Percentiles rank a stretch among this genome's conserved stretches.
Conservation (phyloP, 1,284 basidiomycete genomes). For the Leccinum subspadiceum region DNA sequence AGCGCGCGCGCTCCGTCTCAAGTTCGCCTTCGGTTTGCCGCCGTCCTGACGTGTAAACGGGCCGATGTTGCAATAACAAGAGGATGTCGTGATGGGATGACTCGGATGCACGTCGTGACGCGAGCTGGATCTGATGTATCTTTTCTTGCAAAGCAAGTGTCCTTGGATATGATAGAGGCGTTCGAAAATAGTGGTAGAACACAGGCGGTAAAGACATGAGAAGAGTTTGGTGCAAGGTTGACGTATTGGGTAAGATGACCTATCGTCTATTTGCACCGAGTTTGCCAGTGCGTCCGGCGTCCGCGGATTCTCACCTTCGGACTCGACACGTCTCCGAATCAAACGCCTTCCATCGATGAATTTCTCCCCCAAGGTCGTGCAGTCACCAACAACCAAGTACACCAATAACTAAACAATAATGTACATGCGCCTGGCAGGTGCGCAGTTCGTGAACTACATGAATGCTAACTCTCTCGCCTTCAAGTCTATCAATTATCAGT, state of each 20-base stretch:
- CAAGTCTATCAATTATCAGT: background rate
- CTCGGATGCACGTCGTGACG: constrained; percentile 41
- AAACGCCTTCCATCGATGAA: background rate
- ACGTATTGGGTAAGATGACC: background rate
- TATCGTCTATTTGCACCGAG: background rate
- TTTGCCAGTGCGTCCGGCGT: background rate
- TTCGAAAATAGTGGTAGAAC: constrained; percentile 73
- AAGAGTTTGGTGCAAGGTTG: background rate
- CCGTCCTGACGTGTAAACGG: constrained; percentile 92
- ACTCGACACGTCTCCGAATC: background rate
- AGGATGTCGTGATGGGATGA: constrained; percentile 61
- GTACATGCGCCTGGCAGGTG: background rate
- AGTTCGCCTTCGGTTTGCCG: constrained; percentile 72
- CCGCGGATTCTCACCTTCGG: background rate
- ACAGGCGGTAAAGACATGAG: constrained; percentile 59
- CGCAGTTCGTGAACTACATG: background rate
- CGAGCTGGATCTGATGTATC: constrained; percentile 62
- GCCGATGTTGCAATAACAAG: constrained; percentile 81
- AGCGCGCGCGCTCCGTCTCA: constrained; percentile 62
- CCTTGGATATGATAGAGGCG: constrained; percentile 68
- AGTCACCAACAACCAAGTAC: background rate
- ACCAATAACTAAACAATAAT: background rate
- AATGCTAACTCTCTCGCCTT: background rate
- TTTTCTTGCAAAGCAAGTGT: constrained; percentile 72
- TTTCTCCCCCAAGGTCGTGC: background rate